Base-by-base conservation (phyloP, 805 yeast species). In the Ogataea methanolica region DNA sequence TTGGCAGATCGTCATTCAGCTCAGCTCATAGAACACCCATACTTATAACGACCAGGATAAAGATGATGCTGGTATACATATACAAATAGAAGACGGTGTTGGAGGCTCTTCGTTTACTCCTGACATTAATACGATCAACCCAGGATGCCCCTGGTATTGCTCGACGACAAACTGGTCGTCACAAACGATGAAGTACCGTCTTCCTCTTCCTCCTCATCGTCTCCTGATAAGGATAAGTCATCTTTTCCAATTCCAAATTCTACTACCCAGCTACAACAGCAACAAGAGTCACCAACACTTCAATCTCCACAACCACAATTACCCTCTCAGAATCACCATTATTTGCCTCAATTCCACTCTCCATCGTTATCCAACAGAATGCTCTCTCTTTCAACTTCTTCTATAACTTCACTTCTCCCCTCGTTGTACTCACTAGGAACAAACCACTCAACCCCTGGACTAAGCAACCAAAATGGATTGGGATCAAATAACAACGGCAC, bases 341-440 rank as follows among this genome's bases (percentile, higher is more conserved):
- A 26, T 8, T 9, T 11, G 4, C 31, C 11, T 26, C 31, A 26
- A 16, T 39, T 12, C 16, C 48, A 43, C 17, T 49, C 57, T 2
- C 57, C 56, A 15, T 51, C 52, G n/a, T 36, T 55, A n/a, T 36
- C 58, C 5, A 61, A 61, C 39, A 53, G 57, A 42, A 52, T 62
- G 55, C 50, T 64, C 8, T 66, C 69, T 3, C 44, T 63, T 22
- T 66, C 70, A 3, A 58, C 68, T 22, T 54, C 66, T 0, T 63
- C 69, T 5, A 51, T 66, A 12, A 55, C 63, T n/a, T 60, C 67
- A 5, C 43, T 65, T 9, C 34, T 65, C 19, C 69, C 69, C 1
- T 58, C 61, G 1, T 52, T 65, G 11, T 62, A 63, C 39, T 52
- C 59, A 1, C 40, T 62, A 15, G 59, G 67, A 8, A 50, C 52